A percentile compares a stretch with the other conserved stretches of the same genome.
These are phyloP conservation scores for Linnemannia schmuckeri DNA, from an alignment of 192 early-diverging fungal species.

Conservation along the genomic window DNA sequence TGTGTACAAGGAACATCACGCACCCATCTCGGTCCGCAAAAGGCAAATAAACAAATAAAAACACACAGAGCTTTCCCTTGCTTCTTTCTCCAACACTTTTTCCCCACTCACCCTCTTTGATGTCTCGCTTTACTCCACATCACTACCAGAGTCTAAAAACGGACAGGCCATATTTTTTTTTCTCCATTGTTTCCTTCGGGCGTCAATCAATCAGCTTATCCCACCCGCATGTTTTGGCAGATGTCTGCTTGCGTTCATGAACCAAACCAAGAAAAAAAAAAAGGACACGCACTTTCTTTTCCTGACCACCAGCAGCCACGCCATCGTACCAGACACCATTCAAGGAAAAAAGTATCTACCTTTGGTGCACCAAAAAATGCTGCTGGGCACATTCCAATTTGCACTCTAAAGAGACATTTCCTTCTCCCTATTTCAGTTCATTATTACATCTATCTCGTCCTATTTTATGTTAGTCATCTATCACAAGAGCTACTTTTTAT, in stretches of 20 bases:
- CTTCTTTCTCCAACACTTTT: too few relatives aligned
- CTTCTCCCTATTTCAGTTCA: not conserved
- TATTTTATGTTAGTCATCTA: not conserved
- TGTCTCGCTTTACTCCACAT: too few relatives aligned
- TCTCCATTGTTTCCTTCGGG: not conserved
- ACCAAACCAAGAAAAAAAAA: not conserved
- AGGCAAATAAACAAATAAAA: not conserved
- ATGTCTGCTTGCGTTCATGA: not conserved
- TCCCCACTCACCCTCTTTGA: too few relatives aligned
- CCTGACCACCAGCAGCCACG: not conserved
- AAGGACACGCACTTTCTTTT: not conserved
- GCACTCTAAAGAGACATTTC: conserved; percentile 24
- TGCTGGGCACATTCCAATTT: not conserved
- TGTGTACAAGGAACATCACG: not conserved
- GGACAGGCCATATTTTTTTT: too few relatives aligned
- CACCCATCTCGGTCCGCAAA: not conserved
- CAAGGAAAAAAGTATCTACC: not conserved
- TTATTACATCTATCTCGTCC: not conserved
- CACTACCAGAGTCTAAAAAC: too few relatives aligned
- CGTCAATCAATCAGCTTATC: not conserved
- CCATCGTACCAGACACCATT: not conserved
- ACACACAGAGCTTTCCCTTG: not conserved
- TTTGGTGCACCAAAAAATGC: not conserved
- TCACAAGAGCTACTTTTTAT: not conserved
- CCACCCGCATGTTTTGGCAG: not conserved